Percentiles rank a stretch among this genome's conserved stretches.
Evolutionary conservation across 2,329 filamentous ascomycete genomes (phyloP).

Genomic region (Verticillium alfalfae): DNA sequence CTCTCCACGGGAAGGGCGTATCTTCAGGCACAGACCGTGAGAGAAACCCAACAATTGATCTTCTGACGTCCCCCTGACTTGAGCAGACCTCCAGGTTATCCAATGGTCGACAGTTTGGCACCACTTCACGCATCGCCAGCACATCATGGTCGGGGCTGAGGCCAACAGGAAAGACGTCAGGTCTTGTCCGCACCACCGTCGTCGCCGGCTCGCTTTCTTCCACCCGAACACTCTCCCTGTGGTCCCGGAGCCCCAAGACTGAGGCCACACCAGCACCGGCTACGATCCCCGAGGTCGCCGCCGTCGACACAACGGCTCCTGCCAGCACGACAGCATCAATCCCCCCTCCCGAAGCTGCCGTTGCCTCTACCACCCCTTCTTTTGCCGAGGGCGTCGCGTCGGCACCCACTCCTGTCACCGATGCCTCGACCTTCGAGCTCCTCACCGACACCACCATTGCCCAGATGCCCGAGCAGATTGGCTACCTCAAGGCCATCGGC

Average conservation of each 20-base stretch:
- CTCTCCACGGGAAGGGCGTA: slow-evolving; percentile 25
- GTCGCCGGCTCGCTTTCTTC: background rate
- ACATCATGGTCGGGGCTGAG: background rate
- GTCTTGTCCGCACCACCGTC: background rate
- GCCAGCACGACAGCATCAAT: slow-evolving; percentile 9
- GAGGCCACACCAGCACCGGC: slow-evolving; percentile 7
- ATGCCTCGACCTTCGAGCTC: slow-evolving; percentile 5
- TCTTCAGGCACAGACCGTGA: slow-evolving; percentile 21
- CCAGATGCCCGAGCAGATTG: slow-evolving; percentile 67
- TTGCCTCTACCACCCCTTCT: slow-evolving; percentile 14
- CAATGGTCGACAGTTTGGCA: slow-evolving; percentile 29
- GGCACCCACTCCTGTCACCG: slow-evolving; percentile 17
- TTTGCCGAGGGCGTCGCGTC: slow-evolving; percentile 4
- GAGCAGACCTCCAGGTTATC: slow-evolving; percentile 17
- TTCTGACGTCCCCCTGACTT: background rate
- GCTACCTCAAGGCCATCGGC: slow-evolving; percentile 77
- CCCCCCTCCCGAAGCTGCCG: slow-evolving; percentile 10
- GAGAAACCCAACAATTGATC: slow-evolving; percentile 1
- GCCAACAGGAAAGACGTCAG: background rate
- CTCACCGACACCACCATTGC: slow-evolving; percentile 39
- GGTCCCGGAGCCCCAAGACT: slow-evolving; percentile 1
- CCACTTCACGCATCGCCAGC: slow-evolving; percentile 18
- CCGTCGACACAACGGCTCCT: slow-evolving; percentile 9
- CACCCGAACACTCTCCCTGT: slow-evolving; percentile 1
- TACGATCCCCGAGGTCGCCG: slow-evolving; percentile 9